Conservation (phyloP, 1,284 basidiomycete species). For the Trametes pubescens region DNA sequence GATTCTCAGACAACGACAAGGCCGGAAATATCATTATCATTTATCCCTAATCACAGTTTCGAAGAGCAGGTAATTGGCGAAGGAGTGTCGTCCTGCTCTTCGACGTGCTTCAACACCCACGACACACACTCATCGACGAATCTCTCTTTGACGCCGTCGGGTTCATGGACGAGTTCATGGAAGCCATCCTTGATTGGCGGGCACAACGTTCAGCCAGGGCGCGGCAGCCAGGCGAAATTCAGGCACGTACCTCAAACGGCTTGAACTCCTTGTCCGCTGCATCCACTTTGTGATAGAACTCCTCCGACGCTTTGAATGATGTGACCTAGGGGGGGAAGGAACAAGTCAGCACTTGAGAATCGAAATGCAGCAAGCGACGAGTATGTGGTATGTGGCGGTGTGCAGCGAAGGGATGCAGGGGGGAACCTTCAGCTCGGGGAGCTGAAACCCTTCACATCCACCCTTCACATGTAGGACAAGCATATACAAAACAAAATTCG, state of each 20-base stretch:
- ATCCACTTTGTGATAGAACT: slow-evolving; percentile 67
- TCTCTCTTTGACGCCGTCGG: slow-evolving; percentile 70
- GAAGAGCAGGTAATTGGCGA: neutral
- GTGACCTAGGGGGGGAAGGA: slow-evolving; percentile 55
- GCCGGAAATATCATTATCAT: slow-evolving; percentile 8
- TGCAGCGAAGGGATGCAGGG: no score
- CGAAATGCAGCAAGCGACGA: no score
- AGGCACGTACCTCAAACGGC: slow-evolving; percentile 37
- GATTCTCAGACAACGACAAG: slow-evolving; percentile 11
- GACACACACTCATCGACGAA: slow-evolving; percentile 62
- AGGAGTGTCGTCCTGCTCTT: neutral
- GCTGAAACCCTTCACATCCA: neutral
- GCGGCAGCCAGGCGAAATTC: slow-evolving; percentile 9
- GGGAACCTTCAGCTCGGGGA: no score
- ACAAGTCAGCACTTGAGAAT: neutral
- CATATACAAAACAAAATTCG: no score
- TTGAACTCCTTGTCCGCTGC: slow-evolving; percentile 68
- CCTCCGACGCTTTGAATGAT: slow-evolving; percentile 63
- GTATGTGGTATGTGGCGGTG: neutral
- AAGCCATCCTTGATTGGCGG: slow-evolving; percentile 64
- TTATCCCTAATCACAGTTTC: slow-evolving; percentile 12
- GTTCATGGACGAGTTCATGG: slow-evolving; percentile 88
- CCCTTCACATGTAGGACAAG: no score
- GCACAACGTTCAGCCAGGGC: slow-evolving; percentile 1
- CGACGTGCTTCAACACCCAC: slow-evolving; percentile 56